Evolutionary conservation across 2,329 filamentous ascomycete species (phyloP), one percentile per base, ranked within the genome.

Genomic region (Neonectria sp.): DNA sequence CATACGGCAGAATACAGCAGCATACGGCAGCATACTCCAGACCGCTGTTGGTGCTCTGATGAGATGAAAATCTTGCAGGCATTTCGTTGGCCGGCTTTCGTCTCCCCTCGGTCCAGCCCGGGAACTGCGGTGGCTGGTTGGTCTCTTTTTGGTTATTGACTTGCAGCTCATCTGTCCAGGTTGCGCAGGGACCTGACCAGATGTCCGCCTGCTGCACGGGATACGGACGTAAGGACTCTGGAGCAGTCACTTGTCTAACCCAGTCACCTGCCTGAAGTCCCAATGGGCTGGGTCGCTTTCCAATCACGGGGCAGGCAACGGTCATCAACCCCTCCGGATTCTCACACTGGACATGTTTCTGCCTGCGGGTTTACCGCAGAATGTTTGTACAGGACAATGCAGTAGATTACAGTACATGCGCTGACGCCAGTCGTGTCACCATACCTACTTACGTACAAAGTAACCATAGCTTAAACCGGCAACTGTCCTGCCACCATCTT

Each of bases 161-260:
- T 65, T 49, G 53, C 53, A 63, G 56, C 49, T 57, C 55, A 63
- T 55, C 52, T 53, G 35, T 59, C 35, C 61, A 53, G 61, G 61
- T 53, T 24, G 43, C 35, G 49, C 56, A 55, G 62, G 55, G 62
- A 43, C 51, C 60, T 59, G 29, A 21, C 37, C 55, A 64, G 48
- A 58, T 53, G 53, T 53, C 55, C 46, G 40, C 40, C 40, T n/a
- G 17, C 7, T 40, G 17, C 15, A 40, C 37, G 37, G 7, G 37
- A 40, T 40, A 58, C 53, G 60, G 46, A 58, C 60, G 35, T 51
- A 33, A 58, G 31, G 31, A 35, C 45, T 17, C 37, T 12, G 25
- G 25, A 45, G 8, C 40, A 45, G n/a, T 21, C 40, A 24, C 40
- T 40, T 45, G 40, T 45, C n/a, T 45, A 24, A 12, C 40, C 37